phyloP scores from a whole-genome alignment of 306 rosid species.

The Quercus engelmannii region DNA sequence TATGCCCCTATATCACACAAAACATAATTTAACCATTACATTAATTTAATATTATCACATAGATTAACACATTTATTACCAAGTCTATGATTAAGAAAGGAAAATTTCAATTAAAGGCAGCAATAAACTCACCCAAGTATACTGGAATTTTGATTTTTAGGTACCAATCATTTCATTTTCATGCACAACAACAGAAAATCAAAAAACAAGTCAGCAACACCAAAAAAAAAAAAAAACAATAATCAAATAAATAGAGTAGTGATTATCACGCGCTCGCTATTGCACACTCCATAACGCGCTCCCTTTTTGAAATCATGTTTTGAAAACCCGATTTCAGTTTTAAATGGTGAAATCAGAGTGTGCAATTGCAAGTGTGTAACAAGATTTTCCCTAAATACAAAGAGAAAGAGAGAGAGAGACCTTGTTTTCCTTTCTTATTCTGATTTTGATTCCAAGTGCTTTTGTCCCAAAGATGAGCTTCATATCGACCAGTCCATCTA shows the following conservation, averaged over 20 bases:
- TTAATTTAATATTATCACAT: background rate
- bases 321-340: too few relatives aligned
- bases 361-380: too few relatives aligned
- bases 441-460: slow-evolving; percentile 99
- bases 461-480: slow-evolving; percentile 99
- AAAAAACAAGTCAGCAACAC: slow-evolving; percentile 33
- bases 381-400: background rate
- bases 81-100: too few relatives aligned
- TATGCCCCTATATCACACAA: slow-evolving; percentile 64
- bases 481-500: slow-evolving; percentile 99
- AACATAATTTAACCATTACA: background rate
- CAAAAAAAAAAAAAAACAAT: background rate
- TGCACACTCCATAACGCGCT: too few relatives aligned
- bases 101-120: background rate
- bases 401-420: slow-evolving; percentile 28
- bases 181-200: slow-evolving; percentile 29
- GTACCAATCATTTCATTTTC: slow-evolving; percentile 26
- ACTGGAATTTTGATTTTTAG: slow-evolving; percentile 50
- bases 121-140: slow-evolving; percentile 78
- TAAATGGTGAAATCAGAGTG: too few relatives aligned
- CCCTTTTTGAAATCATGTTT: too few relatives aligned
- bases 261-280: too few relatives aligned
- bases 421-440: slow-evolving; percentile 99
- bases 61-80: too few relatives aligned
- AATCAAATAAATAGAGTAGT: too few relatives aligned